Evolutionary conservation across 305 asterid genomes (phyloP), one percentile per base, ranked within the genome.

Genomic region (Rubia tinctorum): DNA sequence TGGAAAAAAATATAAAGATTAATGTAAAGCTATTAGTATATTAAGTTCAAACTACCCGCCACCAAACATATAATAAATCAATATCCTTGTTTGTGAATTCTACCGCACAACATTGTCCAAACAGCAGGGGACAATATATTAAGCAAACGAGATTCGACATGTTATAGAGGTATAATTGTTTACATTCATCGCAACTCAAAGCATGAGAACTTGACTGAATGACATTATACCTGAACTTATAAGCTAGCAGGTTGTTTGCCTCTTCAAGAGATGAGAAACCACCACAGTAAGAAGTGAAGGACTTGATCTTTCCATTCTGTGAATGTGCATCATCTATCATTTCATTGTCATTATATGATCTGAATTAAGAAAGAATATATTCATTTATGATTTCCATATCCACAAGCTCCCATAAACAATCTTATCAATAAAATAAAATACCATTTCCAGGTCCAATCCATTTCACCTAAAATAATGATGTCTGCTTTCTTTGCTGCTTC

Each of bases 391-490:
- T 45, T 74, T 47, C 37, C 44, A 53, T 8, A 9, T 22, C 62
- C 20, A 56, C 6, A 18, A 63, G 42, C 43, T 47, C n/a, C 30
- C 34, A 63, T 5, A 22, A 71, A 45, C 40, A 76, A 8, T 45
- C 10, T 18, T 71, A 15, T 30, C 45, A 23, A 47, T 65, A 10
- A 59, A 47, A 39, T 58, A 51, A 66, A 7, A 47, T 80, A 88
- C 90, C 99, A 95, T 92, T 81, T 98, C 99, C 44, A 97, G 99
- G 83, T 95, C 98, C 92, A 95, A 85, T 56, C 99, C 98, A 95
- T 95, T 86, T 95, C 99, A 71, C 98, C 91, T 58, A 95, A 90
- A 89, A 95, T 86, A 39, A 94, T 85, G 71, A 95, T 72, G 74
- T 91, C 92, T 47, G 90, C 82, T 74, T 56, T 65, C 82, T 92